Conservation (phyloP, 805 yeast species). For the Candida dendrica region DNA sequence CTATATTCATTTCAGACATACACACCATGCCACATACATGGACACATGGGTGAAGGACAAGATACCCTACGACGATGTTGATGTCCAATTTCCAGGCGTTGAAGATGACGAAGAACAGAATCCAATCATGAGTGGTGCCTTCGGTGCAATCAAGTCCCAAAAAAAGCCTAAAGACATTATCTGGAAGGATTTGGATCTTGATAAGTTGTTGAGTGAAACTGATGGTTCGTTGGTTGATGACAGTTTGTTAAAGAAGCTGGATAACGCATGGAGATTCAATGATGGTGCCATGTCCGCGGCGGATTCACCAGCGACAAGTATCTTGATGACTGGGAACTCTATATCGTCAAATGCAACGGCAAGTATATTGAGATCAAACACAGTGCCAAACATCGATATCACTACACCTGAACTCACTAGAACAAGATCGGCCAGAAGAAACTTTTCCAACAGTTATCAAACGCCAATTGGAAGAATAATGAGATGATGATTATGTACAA, state of each 20-base stretch:
- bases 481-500: conserved; percentile 12
- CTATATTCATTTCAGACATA: conserved; percentile 15
- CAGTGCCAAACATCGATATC: conserved; percentile 5
- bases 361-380: not conserved
- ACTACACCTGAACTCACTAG: conserved; percentile 19
- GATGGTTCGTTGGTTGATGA: conserved; percentile 5
- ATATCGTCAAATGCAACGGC: conserved; percentile 1
- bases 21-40: conserved; percentile 26
- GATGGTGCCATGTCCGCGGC: conserved; percentile 5
- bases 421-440: conserved; percentile 12
- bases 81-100: conserved; percentile 7
- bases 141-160: conserved; percentile 17
- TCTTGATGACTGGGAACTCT: not conserved
- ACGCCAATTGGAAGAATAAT: conserved; percentile 18
- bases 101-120: conserved; percentile 11
- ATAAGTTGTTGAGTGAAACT: conserved; percentile 14
- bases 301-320: not conserved
- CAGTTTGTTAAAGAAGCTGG: not conserved
- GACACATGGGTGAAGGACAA: conserved; percentile 24
- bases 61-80: conserved; percentile 21
- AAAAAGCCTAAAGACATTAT: conserved; percentile 11
- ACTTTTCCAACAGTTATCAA: conserved; percentile 10
- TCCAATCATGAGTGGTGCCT: conserved; percentile 11
- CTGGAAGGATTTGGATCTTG: conserved; percentile 23
- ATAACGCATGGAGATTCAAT: conserved; percentile 1